These are phyloP conservation scores for Papilionanthe hybrid DNA, from an alignment of 116 monocot genomes.

Conservation along the genomic window DNA sequence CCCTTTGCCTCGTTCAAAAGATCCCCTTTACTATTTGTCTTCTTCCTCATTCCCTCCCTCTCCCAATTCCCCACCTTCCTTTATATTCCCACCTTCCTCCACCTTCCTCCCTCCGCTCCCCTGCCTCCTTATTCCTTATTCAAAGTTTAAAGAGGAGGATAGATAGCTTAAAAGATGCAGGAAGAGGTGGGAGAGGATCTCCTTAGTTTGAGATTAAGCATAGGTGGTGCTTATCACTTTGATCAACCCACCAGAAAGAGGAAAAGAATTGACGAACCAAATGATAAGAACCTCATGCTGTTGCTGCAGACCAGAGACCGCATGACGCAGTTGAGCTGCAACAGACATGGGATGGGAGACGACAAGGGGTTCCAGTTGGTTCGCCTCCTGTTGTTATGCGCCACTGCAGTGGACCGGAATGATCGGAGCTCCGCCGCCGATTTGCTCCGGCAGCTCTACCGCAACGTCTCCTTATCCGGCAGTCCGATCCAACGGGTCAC, in stretches of 20 bases:
- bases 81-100: background rate
- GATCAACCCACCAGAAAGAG: background rate
- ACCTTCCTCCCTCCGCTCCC: background rate
- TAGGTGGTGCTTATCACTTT: background rate
- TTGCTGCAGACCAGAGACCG: background rate
- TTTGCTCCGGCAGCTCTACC: conserved; percentile 32
- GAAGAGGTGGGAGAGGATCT: conserved; percentile 3
- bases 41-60: background rate
- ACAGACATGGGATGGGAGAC: conserved; percentile 7
- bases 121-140: background rate
- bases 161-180: background rate
- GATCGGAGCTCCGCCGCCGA: conserved; percentile 21
- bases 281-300: background rate
- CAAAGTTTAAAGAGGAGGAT: background rate
- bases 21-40: background rate
- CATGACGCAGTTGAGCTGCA: background rate
- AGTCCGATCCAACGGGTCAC: conserved; percentile 49
- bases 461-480: conserved; percentile 26
- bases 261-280: background rate
- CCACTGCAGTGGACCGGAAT: conserved; percentile 25
- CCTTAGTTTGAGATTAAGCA: conserved; percentile 2
- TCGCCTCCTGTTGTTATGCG: conserved; percentile 38
- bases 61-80: background rate
- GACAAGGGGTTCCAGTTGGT: conserved; percentile 28
- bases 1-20: background rate